Evolutionary conservation across 495 filamentous ascomycete genomes (phyloP).

Genomic region (Xylaria grammica): DNA sequence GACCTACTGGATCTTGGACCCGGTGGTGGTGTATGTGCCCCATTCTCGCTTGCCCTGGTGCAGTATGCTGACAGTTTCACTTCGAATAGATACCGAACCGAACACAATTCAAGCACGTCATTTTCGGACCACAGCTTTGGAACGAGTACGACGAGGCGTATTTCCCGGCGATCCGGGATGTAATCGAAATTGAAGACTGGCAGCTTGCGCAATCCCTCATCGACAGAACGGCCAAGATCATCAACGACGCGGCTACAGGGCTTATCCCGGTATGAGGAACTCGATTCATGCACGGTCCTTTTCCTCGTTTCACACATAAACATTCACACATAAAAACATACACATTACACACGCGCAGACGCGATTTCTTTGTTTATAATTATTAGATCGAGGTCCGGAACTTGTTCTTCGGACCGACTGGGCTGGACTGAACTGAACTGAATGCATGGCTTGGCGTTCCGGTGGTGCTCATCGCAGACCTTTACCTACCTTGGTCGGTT

Average conservation of each 20-base stretch:
- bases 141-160: constrained; percentile 73
- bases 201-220: constrained; percentile 70
- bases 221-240: constrained; percentile 70
- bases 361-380: constrained; percentile 4
- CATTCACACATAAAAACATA: too few relatives aligned
- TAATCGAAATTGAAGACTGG: constrained; percentile 75
- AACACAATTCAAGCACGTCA: constrained; percentile 91
- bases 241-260: constrained; percentile 67
- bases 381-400: neutral
- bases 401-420: neutral
- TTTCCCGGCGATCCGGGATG: constrained; percentile 87
- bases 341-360: neutral
- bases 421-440: neutral
- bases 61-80: constrained; percentile 8
- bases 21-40: constrained; percentile 69
- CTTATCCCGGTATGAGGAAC: constrained; percentile 36
- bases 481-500: too few relatives aligned
- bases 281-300: neutral
- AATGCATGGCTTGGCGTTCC: constrained; percentile 22
- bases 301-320: neutral
- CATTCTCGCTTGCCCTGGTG: neutral
- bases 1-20: constrained; percentile 75
- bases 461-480: neutral
- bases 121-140: constrained; percentile 85
- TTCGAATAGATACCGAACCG: constrained; percentile 74